These are phyloP conservation scores for Platanthera zijinensis DNA, from an alignment of 106 monocot species.

Conservation along the genomic window DNA sequence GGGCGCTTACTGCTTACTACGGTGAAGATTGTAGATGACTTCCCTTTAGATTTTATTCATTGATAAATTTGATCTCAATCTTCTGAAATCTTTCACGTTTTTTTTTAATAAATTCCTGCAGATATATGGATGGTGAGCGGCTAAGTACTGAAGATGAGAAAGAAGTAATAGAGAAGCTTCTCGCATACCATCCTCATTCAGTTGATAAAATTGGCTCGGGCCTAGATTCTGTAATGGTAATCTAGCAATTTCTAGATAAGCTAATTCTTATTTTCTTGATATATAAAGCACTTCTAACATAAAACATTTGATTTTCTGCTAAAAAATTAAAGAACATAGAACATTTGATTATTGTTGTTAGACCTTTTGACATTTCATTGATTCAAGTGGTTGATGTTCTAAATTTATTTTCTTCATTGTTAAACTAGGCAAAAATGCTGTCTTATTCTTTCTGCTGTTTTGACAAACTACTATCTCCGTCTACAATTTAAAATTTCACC, in stretches of 20 bases:
- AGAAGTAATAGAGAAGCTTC: slow-evolving; percentile 64
- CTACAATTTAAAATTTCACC: background rate
- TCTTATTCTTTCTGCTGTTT: background rate
- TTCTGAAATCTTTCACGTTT: background rate
- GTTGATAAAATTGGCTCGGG: slow-evolving; percentile 85
- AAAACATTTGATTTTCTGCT: background rate
- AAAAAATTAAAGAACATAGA: background rate
- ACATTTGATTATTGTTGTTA: background rate
- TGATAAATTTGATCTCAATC: background rate
- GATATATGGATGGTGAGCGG: slow-evolving; percentile 63
- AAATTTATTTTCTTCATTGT: background rate
- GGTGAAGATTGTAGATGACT: too few relatives aligned
- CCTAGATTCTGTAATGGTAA: slow-evolving; percentile 78
- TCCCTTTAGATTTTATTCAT: background rate
- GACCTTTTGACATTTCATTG: background rate
- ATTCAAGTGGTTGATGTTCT: background rate
- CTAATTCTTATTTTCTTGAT: background rate
- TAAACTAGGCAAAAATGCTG: background rate
- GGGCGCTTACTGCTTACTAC: too few relatives aligned
- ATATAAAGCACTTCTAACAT: background rate
- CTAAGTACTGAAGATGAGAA: slow-evolving; percentile 61
- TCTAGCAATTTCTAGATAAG: background rate
- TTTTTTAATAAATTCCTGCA: slow-evolving; percentile 9
- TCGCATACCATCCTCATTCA: slow-evolving; percentile 67
- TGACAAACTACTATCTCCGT: background rate